A percentile compares a stretch with the other conserved stretches of the same genome.
Conservation (phyloP, 192 early-diverging fungal species). For the Coemansia sp. region DNA sequence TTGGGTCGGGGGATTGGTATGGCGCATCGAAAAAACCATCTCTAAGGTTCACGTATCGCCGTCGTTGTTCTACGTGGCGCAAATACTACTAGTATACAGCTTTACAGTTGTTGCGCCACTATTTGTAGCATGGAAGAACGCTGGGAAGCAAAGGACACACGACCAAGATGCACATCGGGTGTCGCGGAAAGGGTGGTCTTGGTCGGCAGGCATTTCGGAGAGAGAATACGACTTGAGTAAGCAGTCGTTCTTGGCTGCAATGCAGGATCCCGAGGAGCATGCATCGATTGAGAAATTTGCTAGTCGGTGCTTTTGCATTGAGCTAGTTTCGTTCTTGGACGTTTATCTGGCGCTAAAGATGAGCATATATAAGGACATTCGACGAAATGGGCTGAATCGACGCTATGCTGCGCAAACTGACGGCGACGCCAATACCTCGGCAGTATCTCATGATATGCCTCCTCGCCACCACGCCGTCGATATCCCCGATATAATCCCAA, state of each 20-base stretch:
- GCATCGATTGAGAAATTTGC: slow-evolving; percentile 17
- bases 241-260: slow-evolving; percentile 21
- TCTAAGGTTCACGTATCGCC: slow-evolving; percentile 8
- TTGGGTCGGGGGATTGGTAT: slow-evolving; percentile 11
- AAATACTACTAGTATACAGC: slow-evolving; percentile 20
- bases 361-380: slow-evolving; percentile 9
- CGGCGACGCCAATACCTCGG: background rate
- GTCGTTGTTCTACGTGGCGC: slow-evolving; percentile 11
- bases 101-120: slow-evolving; percentile 14
- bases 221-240: slow-evolving; percentile 16
- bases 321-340: slow-evolving; percentile 28
- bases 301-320: slow-evolving; percentile 28
- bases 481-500: background rate
- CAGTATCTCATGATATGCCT: background rate
- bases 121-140: slow-evolving; percentile 7
- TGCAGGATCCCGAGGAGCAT: slow-evolving; percentile 24
- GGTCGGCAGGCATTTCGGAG: slow-evolving; percentile 8
- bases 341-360: slow-evolving; percentile 21
- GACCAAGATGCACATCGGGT: background rate
- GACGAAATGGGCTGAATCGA: background rate
- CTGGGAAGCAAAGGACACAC: background rate
- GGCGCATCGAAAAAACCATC: background rate
- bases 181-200: slow-evolving; percentile 7
- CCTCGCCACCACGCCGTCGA: background rate
- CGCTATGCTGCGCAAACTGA: background rate